Conservation (phyloP, 1,284 basidiomycete genomes). For the Apiotrichum veenhuisii region DNA sequence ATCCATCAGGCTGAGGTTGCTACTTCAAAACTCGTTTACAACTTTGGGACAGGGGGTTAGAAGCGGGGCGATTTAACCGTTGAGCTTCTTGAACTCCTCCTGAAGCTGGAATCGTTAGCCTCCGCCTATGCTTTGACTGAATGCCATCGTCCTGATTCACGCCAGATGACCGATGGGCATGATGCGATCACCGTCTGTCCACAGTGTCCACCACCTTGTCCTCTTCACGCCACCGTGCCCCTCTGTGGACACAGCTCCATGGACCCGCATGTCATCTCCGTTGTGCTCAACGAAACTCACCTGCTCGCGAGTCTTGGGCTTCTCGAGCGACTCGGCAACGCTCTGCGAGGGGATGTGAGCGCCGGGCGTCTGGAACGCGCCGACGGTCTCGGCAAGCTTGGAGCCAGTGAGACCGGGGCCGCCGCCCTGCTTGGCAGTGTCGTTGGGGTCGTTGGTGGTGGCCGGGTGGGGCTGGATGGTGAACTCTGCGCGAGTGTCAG, state of each 20-base stretch:
- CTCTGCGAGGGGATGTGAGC: conserved; percentile 37
- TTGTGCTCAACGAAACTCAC: conserved; percentile 27
- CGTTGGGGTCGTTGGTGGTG: conserved; percentile 50
- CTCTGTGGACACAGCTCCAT: not conserved
- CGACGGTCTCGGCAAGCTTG: conserved; percentile 32
- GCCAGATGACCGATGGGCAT: too few relatives aligned
- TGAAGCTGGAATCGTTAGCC: conserved; percentile 10
- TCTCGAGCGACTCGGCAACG: conserved; percentile 42
- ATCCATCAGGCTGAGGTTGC: not conserved
- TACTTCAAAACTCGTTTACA: not conserved
- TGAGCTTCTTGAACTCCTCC: conserved; percentile 19
- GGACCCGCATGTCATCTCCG: not conserved
- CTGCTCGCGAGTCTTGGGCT: conserved; percentile 50
- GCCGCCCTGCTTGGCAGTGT: conserved; percentile 33
- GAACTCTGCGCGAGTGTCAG: conserved; percentile 32
- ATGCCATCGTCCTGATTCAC: too few relatives aligned
- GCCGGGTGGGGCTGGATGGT: conserved; percentile 52
- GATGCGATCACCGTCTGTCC: too few relatives aligned
- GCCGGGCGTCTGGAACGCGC: conserved; percentile 40
- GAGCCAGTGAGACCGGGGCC: conserved; percentile 29
- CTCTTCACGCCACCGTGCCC: not conserved
- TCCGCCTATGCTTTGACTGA: too few relatives aligned
- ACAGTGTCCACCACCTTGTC: too few relatives aligned
- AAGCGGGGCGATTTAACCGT: not conserved
- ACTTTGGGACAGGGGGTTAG: not conserved